Conservation (phyloP, 805 yeast species). For the Candida palmyrensis region DNA sequence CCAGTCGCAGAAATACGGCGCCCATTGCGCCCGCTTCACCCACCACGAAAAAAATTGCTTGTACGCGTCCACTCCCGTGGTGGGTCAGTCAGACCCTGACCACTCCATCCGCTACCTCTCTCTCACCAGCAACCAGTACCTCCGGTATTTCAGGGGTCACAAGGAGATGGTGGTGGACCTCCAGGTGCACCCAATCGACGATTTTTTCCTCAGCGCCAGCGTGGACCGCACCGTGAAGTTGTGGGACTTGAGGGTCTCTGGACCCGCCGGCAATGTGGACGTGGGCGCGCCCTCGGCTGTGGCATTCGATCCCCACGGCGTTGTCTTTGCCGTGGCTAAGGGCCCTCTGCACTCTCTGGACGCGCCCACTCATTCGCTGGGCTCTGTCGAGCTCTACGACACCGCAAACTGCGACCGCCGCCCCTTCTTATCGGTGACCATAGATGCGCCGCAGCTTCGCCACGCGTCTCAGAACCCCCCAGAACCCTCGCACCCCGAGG, state of each 20-base stretch:
- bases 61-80: conserved; percentile 68
- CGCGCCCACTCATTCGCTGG: too few species aligned
- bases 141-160: conserved; percentile 88
- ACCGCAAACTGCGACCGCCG: conserved; percentile 49
- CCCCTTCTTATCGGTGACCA: conserved; percentile 39
- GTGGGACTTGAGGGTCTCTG: conserved; percentile 79
- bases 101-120: conserved; percentile 72
- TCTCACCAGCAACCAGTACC: conserved; percentile 69
- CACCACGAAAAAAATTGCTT: conserved; percentile 68
- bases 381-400: conserved; percentile 51
- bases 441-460: too few species aligned
- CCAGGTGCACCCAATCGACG: conserved; percentile 68
- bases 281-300: conserved; percentile 51
- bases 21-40: conserved; percentile 80
- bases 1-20: conserved; percentile 87
- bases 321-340: conserved; percentile 64
- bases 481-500: conserved; percentile 11
- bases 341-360: conserved; percentile 10
- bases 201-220: conserved; percentile 61
- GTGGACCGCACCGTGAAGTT: conserved; percentile 74
- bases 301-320: conserved; percentile 81
- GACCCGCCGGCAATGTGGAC: conserved; percentile 55
- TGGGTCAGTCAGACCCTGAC: conserved; percentile 41
- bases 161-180: conserved; percentile 66
- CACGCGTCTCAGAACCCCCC: too few species aligned